phyloP scores from a whole-genome alignment of 1,284 basidiomycete genomes.

The Ganoderma leucocontextum region DNA sequence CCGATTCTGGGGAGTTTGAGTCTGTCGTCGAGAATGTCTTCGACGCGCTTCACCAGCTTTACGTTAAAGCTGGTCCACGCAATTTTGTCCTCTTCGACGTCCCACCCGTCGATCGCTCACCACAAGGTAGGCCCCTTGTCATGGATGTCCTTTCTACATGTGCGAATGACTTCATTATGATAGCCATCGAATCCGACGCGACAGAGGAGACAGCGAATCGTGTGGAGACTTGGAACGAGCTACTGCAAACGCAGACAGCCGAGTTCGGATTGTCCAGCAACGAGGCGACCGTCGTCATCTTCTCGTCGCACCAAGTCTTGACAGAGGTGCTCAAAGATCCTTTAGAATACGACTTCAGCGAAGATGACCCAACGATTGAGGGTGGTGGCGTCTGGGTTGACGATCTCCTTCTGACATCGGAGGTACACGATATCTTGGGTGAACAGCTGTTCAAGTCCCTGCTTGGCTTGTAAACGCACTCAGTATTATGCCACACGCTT shows the following conservation, averaged over 20 bases:
- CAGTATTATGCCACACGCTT: not conserved
- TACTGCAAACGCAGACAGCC: slow-evolving; percentile 32
- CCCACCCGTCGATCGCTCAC: slow-evolving; percentile 37
- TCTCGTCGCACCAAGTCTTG: slow-evolving; percentile 43
- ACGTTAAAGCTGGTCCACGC: slow-evolving; percentile 37
- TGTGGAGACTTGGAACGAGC: slow-evolving; percentile 42
- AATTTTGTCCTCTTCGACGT: slow-evolving; percentile 41
- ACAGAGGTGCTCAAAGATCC: slow-evolving; percentile 47
- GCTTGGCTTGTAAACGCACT: not conserved
- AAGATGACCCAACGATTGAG: slow-evolving; percentile 38
- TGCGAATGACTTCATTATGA: not conserved
- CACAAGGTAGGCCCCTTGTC: slow-evolving; percentile 26
- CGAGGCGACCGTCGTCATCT: slow-evolving; percentile 40
- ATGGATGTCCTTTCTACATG: not conserved
- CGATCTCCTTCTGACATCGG: slow-evolving; percentile 44
- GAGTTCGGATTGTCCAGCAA: slow-evolving; percentile 35
- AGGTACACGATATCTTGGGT: slow-evolving; percentile 43
- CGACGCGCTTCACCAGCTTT: slow-evolving; percentile 34
- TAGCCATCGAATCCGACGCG: slow-evolving; percentile 16
- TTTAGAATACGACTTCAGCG: slow-evolving; percentile 38
- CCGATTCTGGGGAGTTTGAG: slow-evolving; percentile 32
- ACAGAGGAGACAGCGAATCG: slow-evolving; percentile 32
- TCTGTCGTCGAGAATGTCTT: slow-evolving; percentile 32
- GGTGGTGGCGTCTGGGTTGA: slow-evolving; percentile 47
- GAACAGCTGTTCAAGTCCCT: slow-evolving; percentile 21